Conservation (phyloP, 805 yeast species). For the Sungouiella blattae region DNA sequence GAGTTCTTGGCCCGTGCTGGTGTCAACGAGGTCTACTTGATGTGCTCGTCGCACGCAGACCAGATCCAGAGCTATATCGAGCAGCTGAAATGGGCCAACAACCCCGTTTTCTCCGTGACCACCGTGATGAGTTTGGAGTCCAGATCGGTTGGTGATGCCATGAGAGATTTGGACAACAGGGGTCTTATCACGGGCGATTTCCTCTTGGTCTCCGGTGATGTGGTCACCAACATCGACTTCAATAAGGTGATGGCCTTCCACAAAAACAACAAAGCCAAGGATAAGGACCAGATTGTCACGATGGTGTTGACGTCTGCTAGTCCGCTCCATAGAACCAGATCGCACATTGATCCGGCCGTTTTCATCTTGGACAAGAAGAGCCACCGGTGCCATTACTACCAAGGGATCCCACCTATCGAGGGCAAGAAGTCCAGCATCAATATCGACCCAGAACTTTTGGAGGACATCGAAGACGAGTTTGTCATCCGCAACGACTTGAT, state of each 20-base stretch:
- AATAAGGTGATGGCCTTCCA: constrained; percentile 71
- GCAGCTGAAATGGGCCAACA: constrained; percentile 63
- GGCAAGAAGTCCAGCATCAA: constrained; percentile 40
- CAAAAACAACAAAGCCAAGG: constrained; percentile 62
- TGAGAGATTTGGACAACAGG: constrained; percentile 91
- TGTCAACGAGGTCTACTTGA: constrained; percentile 82
- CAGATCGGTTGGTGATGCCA: constrained; percentile 92
- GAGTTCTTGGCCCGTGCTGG: constrained; percentile 91
- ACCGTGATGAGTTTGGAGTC: constrained; percentile 84
- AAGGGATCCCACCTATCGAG: constrained; percentile 60
- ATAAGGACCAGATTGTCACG: constrained; percentile 89
- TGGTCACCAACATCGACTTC: constrained; percentile 87
- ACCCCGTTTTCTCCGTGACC: constrained; percentile 77
- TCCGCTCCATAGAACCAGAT: constrained; percentile 80
- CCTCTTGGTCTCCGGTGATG: constrained; percentile 87
- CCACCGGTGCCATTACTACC: constrained; percentile 79
- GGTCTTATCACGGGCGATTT: constrained; percentile 91
- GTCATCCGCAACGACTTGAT: constrained; percentile 86
- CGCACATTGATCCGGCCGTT: constrained; percentile 76
- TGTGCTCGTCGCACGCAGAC: constrained; percentile 89
- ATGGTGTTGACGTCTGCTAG: constrained; percentile 88
- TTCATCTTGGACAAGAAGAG: constrained; percentile 75
- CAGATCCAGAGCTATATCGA: constrained; percentile 82
- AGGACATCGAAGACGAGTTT: constrained; percentile 67
- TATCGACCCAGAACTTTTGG: constrained; percentile 82